Percentiles rank a stretch among this genome's conserved stretches.
Conservation (phyloP, 2,329 filamentous ascomycete genomes). For the Shiraia sp. region DNA sequence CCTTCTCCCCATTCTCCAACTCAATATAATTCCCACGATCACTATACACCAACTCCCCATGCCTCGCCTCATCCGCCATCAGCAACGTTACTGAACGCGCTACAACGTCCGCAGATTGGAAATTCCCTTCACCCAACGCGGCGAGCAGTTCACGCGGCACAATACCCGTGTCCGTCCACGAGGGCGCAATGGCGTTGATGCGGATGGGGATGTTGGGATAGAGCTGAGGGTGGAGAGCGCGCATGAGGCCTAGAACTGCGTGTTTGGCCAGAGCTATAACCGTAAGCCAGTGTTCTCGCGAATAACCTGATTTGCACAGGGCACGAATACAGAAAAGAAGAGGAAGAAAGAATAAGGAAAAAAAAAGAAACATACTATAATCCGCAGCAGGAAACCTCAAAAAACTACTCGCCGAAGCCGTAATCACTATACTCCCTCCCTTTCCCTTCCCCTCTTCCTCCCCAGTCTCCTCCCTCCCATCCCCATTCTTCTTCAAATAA, state of each 20-base stretch:
- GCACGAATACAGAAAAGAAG: too few relatives aligned
- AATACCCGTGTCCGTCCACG: constrained; percentile 37
- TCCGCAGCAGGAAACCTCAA: constrained; percentile 27
- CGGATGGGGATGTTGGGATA: constrained; percentile 31
- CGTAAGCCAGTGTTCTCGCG: too few relatives aligned
- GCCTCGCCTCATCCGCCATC: constrained; percentile 31
- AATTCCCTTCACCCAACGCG: constrained; percentile 16
- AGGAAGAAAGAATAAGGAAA: too few relatives aligned
- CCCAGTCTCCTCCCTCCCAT: too few relatives aligned
- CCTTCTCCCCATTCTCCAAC: constrained; percentile 31
- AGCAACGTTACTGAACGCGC: constrained; percentile 27
- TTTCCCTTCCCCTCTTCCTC: too few relatives aligned
- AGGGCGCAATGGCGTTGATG: constrained; percentile 39
- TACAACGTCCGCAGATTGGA: constrained; percentile 29
- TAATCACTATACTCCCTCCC: constrained; percentile 39
- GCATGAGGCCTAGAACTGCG: constrained; percentile 36
- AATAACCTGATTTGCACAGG: too few relatives aligned
- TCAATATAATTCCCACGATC: constrained; percentile 29
- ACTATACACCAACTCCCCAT: constrained; percentile 34
- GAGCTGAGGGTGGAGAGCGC: constrained; percentile 24
- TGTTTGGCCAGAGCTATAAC: constrained; percentile 35
- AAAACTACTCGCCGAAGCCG: constrained; percentile 36
- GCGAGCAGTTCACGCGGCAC: constrained; percentile 14
- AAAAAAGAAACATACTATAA: constrained; percentile 33
- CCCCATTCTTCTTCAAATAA: constrained; percentile 28